phyloP scores from a whole-genome alignment of 1,284 basidiomycete genomes.

The Tilletiaria anomala region DNA sequence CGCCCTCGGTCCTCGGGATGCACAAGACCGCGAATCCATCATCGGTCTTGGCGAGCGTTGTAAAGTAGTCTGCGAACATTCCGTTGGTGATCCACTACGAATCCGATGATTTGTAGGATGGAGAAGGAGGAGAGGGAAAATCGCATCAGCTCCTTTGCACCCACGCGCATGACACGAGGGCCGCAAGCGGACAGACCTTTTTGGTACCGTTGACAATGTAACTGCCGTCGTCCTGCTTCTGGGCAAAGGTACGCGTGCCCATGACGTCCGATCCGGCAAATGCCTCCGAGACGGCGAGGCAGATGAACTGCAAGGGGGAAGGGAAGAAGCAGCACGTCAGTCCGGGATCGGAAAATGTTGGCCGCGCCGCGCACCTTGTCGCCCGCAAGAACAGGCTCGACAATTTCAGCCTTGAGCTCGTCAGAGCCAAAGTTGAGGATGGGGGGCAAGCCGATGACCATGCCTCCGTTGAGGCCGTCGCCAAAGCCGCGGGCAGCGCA shows the following conservation, averaged over 20 bases:
- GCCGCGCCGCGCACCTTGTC: slow-evolving; percentile 57
- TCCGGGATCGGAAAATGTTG: neutral
- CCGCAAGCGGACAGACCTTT: slow-evolving; percentile 8
- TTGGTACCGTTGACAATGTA: slow-evolving; percentile 41
- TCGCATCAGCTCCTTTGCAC: neutral
- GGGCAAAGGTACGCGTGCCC: slow-evolving; percentile 55
- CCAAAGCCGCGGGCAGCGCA: slow-evolving; percentile 52
- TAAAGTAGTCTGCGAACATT: slow-evolving; percentile 49
- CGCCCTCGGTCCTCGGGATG: slow-evolving; percentile 45
- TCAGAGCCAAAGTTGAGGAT: slow-evolving; percentile 67
- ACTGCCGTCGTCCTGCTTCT: slow-evolving; percentile 64
- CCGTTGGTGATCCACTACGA: slow-evolving; percentile 44
- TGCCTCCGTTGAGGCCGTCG: slow-evolving; percentile 40
- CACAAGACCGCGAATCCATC: slow-evolving; percentile 73
- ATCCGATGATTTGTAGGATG: neutral
- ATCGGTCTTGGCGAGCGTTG: slow-evolving; percentile 43
- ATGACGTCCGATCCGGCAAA: slow-evolving; percentile 78
- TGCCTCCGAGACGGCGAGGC: slow-evolving; percentile 75
- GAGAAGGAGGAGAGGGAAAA: neutral
- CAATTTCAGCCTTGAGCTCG: slow-evolving; percentile 59
- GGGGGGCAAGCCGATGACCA: slow-evolving; percentile 41
- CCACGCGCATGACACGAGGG: neutral
- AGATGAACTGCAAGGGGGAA: too few species aligned
- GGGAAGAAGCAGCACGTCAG: neutral
- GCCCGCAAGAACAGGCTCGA: slow-evolving; percentile 64